Conservation (phyloP, 2,329 filamentous ascomycete genomes). For the Endothia cerciana region DNA sequence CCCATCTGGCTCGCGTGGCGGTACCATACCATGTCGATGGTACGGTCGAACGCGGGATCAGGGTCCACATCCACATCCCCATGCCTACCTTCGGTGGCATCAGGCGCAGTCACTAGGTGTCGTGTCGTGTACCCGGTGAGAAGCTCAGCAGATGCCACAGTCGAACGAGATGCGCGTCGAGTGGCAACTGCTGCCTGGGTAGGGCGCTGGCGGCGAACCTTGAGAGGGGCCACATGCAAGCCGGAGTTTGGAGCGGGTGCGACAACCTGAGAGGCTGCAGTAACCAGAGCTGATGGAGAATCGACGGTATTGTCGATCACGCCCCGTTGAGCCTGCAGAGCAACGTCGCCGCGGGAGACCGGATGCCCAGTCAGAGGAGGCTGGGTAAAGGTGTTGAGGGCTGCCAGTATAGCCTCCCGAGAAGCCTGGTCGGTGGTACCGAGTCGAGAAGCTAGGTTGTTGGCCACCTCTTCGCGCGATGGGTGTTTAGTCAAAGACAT, state of each 20-base stretch:
- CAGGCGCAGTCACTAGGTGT: neutral
- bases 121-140: constrained; percentile 1
- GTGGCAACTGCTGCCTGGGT: constrained; percentile 9
- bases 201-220: constrained; percentile 15
- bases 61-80: constrained; percentile 33
- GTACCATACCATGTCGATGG: constrained; percentile 32
- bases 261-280: neutral
- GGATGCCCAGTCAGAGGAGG: constrained; percentile 20
- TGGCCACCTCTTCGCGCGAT: neutral
- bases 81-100: neutral
- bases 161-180: constrained; percentile 4
- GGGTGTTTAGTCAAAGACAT: neutral
- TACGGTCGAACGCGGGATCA: constrained; percentile 32
- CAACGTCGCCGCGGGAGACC: constrained; percentile 8
- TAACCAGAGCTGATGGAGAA: neutral
- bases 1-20: constrained; percentile 7
- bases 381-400: neutral
- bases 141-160: neutral
- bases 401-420: neutral
- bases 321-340: constrained; percentile 6
- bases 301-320: neutral
- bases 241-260: neutral
- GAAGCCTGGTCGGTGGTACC: neutral
- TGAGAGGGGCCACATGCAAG: neutral
- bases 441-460: neutral